These are phyloP conservation scores for Lichina pygmaea DNA, from an alignment of 495 filamentous ascomycete genomes.

Conservation along the genomic window DNA sequence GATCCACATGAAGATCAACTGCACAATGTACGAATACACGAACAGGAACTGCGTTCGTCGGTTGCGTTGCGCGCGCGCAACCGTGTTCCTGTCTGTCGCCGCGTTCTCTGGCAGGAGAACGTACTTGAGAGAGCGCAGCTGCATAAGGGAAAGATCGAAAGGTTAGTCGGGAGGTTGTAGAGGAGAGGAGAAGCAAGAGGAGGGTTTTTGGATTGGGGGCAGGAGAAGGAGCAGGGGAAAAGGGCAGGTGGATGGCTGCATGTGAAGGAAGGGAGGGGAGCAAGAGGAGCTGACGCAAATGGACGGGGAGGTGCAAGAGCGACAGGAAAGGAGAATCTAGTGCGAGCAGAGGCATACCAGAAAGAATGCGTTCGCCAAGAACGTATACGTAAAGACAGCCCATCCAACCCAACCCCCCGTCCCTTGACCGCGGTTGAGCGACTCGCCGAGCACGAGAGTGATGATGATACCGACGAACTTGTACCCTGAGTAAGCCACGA, in stretches of 20 bases:
- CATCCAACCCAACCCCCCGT: conserved; percentile 74
- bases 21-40: conserved; percentile 77
- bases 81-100: conserved; percentile 38
- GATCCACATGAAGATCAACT: conserved; percentile 88
- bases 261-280: too few relatives aligned
- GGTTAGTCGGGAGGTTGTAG: neutral
- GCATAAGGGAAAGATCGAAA: neutral
- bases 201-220: too few relatives aligned
- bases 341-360: conserved; percentile 24
- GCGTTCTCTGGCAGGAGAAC: conserved; percentile 74
- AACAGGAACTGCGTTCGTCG: conserved; percentile 88
- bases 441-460: conserved; percentile 51
- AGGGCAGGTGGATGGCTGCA: too few relatives aligned
- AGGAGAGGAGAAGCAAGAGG: too few relatives aligned
- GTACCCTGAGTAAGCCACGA: conserved; percentile 91
- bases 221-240: too few relatives aligned
- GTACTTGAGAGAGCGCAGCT: conserved; percentile 88
- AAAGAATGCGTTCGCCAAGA: conserved; percentile 84
- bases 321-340: neutral
- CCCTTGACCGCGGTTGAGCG: conserved; percentile 46
- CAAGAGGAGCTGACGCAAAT: neutral
- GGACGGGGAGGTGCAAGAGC: conserved; percentile 4
- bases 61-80: conserved; percentile 60
- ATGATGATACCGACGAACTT: conserved; percentile 94
- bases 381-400: conserved; percentile 73